Evolutionary conservation across 306 rosid genomes (phyloP).

Genomic region (Dalbergia cultrata): DNA sequence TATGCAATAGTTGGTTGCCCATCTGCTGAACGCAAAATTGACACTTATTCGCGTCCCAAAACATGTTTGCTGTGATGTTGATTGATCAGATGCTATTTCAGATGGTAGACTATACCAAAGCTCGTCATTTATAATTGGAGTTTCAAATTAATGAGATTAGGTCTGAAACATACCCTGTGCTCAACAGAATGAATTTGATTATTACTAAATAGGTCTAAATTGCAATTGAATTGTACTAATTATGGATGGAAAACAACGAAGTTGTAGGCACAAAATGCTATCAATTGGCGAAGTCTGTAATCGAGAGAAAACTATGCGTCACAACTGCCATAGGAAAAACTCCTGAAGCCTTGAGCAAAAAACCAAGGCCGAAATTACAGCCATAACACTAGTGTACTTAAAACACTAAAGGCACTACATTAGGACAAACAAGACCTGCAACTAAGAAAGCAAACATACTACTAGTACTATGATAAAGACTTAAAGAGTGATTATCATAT

Average conservation of each 20-base stretch:
- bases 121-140: not conserved
- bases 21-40: not conserved
- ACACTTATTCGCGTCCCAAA: not conserved
- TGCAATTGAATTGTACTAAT: not conserved
- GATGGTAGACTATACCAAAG: not conserved
- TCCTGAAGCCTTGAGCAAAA: constrained; percentile 54
- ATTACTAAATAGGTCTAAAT: not conserved
- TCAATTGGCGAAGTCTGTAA: constrained; percentile 2
- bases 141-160: not conserved
- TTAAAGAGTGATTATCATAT: constrained; percentile 36
- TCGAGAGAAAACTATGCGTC: not conserved
- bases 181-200: not conserved
- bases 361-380: constrained; percentile 45
- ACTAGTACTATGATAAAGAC: not conserved
- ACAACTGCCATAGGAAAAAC: constrained; percentile 40
- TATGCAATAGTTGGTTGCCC: not conserved
- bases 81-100: not conserved
- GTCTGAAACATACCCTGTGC: not conserved
- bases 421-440: constrained; percentile 3
- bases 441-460: not conserved
- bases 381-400: constrained; percentile 32
- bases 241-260: not conserved
- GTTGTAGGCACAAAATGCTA: not conserved
- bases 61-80: constrained; percentile 8
- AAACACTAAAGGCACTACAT: not conserved